These are phyloP conservation scores for Apiotrichum siamense DNA, from an alignment of 1,284 basidiomycete species.

Conservation along the genomic window DNA sequence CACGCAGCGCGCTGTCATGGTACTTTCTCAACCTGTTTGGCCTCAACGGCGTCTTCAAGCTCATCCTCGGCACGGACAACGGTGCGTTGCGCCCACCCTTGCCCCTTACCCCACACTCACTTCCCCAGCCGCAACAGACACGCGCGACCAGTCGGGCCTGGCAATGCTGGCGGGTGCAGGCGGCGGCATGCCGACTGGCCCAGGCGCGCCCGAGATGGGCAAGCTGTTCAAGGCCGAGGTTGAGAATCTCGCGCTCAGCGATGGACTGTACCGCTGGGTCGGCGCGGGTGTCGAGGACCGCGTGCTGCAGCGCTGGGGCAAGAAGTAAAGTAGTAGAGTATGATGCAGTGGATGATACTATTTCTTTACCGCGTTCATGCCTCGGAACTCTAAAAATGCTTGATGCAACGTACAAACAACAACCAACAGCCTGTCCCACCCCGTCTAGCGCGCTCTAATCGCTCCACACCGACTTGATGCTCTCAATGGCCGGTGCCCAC, in stretches of 20 bases:
- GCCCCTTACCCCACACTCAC: conserved; percentile 3
- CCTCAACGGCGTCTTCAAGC: conserved; percentile 86
- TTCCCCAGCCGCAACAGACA: conserved; percentile 63
- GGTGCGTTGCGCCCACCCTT: conserved; percentile 64
- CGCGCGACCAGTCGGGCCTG: conserved; percentile 64
- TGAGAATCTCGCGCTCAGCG: conserved; percentile 88
- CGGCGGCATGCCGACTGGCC: conserved; percentile 46
- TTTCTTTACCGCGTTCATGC: no score
- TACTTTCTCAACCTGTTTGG: conserved; percentile 99
- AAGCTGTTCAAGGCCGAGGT: conserved; percentile 88
- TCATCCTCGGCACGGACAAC: conserved; percentile 87
- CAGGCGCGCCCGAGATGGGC: conserved; percentile 69
- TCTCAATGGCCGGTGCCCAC: conserved; percentile 69
- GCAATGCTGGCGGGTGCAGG: conserved; percentile 61
- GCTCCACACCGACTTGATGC: conserved; percentile 76
- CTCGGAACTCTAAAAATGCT: no score
- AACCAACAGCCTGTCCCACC: no score
- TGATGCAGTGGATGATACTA: background rate
- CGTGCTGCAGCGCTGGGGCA: conserved; percentile 69
- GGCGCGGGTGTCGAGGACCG: conserved; percentile 72
- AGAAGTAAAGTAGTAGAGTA: conserved; percentile 20
- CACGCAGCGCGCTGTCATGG: conserved; percentile 74
- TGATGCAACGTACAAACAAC: no score
- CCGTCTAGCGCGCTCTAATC: conserved; percentile 1
- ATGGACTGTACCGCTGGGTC: conserved; percentile 74